Percentiles rank a stretch among this genome's conserved stretches.
These are phyloP conservation scores for Pluteus cervinus DNA, from an alignment of 768 basidiomycete genomes.

Conservation along the genomic window DNA sequence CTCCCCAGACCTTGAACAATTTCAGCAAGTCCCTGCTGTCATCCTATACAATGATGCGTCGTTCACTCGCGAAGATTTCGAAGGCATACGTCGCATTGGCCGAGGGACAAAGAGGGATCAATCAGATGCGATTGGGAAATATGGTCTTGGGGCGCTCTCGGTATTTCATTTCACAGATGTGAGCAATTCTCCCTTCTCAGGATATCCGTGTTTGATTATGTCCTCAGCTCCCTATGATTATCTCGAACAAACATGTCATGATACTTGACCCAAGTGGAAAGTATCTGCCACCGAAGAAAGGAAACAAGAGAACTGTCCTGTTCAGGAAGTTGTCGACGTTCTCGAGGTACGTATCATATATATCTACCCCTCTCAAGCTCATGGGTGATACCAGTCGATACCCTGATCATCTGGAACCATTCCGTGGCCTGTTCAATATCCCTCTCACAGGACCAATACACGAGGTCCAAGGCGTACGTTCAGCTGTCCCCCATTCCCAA, in stretches of 20 bases:
- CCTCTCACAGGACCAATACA: slow-evolving; percentile 11
- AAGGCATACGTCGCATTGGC: slow-evolving; percentile 38
- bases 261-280: slow-evolving; percentile 42
- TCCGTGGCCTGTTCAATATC: slow-evolving; percentile 33
- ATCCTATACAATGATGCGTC: slow-evolving; percentile 38
- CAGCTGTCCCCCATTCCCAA: background rate
- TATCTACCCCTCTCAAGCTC: too few relatives aligned
- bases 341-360: background rate
- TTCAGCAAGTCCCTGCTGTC: slow-evolving; percentile 31
- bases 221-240: slow-evolving; percentile 24
- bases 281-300: slow-evolving; percentile 22
- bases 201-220: background rate
- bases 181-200: slow-evolving; percentile 4
- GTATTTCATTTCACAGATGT: slow-evolving; percentile 52
- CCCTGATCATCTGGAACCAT: slow-evolving; percentile 30
- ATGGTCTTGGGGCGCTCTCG: slow-evolving; percentile 45
- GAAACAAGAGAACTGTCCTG: slow-evolving; percentile 23
- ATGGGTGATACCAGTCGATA: slow-evolving; percentile 34
- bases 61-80: slow-evolving; percentile 37
- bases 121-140: slow-evolving; percentile 39
- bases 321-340: background rate
- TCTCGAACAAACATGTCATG: slow-evolving; percentile 24
- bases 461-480: slow-evolving; percentile 35
- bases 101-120: slow-evolving; percentile 35
- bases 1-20: slow-evolving; percentile 25